phyloP scores from a whole-genome alignment of 192 early-diverging fungal species.

The Coemansia sp. region DNA sequence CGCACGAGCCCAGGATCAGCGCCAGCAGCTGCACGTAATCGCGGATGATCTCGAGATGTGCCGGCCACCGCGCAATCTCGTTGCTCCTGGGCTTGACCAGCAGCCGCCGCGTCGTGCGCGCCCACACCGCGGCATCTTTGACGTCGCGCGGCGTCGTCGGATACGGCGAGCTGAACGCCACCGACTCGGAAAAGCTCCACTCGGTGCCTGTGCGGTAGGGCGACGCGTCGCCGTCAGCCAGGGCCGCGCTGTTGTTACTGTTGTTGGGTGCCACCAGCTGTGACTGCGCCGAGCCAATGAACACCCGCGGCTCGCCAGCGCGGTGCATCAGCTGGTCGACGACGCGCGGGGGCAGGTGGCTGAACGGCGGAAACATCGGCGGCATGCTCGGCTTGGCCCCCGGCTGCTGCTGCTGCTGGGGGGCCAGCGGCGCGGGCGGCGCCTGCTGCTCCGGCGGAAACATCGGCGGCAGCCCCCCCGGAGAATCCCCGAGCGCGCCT shows the following conservation, averaged over 20 bases:
- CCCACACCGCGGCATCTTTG: slow-evolving; percentile 23
- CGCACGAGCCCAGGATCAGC: slow-evolving; percentile 35
- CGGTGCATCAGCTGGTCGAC: slow-evolving; percentile 52
- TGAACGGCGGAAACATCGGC: slow-evolving; percentile 58
- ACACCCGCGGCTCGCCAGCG: slow-evolving; percentile 53
- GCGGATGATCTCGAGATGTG: slow-evolving; percentile 45
- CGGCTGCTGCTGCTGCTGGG: not conserved
- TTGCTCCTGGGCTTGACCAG: slow-evolving; percentile 24
- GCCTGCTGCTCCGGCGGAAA: not conserved
- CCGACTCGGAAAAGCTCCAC: slow-evolving; percentile 50
- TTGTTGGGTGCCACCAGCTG: slow-evolving; percentile 35
- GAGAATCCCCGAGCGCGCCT: not conserved
- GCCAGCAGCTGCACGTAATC: slow-evolving; percentile 50
- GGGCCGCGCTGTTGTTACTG: too few species aligned
- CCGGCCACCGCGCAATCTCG: slow-evolving; percentile 43
- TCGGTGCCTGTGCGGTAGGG: slow-evolving; percentile 54
- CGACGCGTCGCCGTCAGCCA: slow-evolving; percentile 23
- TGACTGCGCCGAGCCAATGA: slow-evolving; percentile 35
- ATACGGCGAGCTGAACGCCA: slow-evolving; percentile 53
- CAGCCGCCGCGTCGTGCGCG: slow-evolving; percentile 7
- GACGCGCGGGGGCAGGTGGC: slow-evolving; percentile 44
- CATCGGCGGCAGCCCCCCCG: too few species aligned
- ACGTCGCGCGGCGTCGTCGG: slow-evolving; percentile 26
- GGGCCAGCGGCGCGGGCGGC: not conserved
- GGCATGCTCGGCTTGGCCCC: slow-evolving; percentile 16